Evolutionary conservation across 2,329 filamentous ascomycete genomes (phyloP).

Genomic region (Aspergillus carbonarius): DNA sequence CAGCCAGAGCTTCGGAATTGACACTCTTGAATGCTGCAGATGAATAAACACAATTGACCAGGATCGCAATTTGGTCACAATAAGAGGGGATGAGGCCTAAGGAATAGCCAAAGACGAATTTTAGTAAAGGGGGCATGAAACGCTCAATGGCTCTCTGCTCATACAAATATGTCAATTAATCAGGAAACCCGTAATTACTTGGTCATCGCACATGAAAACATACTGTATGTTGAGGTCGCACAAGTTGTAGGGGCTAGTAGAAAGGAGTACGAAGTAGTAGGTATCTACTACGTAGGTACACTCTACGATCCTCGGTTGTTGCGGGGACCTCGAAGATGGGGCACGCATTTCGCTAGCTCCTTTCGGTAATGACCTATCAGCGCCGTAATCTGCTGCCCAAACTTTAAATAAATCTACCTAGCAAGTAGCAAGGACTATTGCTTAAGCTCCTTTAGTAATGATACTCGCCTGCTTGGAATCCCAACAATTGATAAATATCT

Average conservation of each 20-base stretch:
- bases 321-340: neutral
- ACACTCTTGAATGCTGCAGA: neutral
- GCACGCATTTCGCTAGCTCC: neutral
- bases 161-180: neutral
- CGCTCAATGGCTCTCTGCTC: no score
- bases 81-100: neutral
- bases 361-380: neutral
- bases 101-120: no score
- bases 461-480: no score
- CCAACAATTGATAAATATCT: no score
- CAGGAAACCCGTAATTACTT: neutral
- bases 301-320: neutral
- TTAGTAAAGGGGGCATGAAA: no score
- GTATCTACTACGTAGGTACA: neutral
- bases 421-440: no score
- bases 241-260: neutral
- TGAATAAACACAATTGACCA: neutral
- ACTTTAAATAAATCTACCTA: neutral
- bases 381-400: neutral
- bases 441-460: no score
- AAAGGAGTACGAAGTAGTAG: neutral
- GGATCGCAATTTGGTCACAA: neutral
- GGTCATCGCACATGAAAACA: neutral
- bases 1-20: neutral
- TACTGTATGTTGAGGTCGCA: neutral